Percentiles rank a stretch among this genome's conserved stretches.
These are phyloP conservation scores for Xylaria sp. DNA, from an alignment of 2,329 filamentous ascomycete genomes.

Conservation along the genomic window DNA sequence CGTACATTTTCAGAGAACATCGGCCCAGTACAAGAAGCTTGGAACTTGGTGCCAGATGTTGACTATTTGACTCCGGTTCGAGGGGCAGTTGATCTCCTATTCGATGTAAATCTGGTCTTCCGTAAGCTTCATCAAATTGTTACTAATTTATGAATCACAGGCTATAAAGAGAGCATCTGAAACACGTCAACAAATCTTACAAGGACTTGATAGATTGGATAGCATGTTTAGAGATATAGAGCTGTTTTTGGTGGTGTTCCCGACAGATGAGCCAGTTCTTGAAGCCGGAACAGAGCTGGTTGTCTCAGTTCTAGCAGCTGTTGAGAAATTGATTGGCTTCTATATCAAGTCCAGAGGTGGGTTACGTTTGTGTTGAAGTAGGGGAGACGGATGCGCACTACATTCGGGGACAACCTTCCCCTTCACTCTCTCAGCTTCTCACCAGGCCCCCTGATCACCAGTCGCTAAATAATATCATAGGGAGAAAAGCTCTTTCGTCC, in stretches of 20 bases:
- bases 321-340: slow-evolving; percentile 2
- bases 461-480: too few species aligned
- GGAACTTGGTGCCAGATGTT: background rate
- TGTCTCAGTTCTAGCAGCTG: background rate
- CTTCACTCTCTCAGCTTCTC: too few species aligned
- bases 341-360: too few species aligned
- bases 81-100: background rate
- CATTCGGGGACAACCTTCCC: too few species aligned
- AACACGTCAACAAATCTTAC: too few species aligned
- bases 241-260: background rate
- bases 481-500: too few species aligned
- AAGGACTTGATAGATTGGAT: too few species aligned
- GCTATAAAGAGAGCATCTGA: background rate
- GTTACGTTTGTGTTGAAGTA: too few species aligned
- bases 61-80: background rate
- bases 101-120: background rate
- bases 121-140: background rate
- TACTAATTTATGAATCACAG: background rate
- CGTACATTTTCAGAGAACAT: slow-evolving; percentile 2
- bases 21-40: background rate
- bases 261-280: background rate
- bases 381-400: too few species aligned
- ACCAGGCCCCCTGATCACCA: too few species aligned
- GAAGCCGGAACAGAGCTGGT: background rate
- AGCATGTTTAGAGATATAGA: too few species aligned